Evolutionary conservation across 2,329 filamentous ascomycete genomes (phyloP), one percentile per base, ranked within the genome.

Genomic region (Thermochaetoides dissita): DNA sequence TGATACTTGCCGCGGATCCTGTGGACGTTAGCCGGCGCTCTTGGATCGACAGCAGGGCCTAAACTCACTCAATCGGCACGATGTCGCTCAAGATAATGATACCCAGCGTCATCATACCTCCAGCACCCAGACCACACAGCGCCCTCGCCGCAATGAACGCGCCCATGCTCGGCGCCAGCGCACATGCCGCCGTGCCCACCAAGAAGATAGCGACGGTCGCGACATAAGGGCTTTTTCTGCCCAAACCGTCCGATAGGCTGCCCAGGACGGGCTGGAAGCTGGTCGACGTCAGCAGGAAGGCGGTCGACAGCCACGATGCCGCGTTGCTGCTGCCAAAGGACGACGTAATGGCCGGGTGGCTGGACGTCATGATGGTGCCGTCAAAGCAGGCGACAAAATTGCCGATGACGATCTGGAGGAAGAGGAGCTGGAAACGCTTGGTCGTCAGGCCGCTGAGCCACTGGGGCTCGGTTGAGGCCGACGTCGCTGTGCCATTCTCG

Each of bases 261-360:
- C 82, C 84, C 49, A 84, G 74, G 1, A 89, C 63, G 0, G 84
- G 83, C 59, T 87, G 80, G 44, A 85, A 80, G 24, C 79, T 76
- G 1, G 83, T 87, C 4, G 76, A 83, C 0, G 84, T 86, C 33
- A 91, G 67, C 32, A 89, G 61, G 49, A 87, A 89, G 0, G 81
- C 76, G 0, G 84, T 89, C 2, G 82, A 86, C 5, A 89, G 67
- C 84, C 84, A 91, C 2, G 83, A 86, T 3, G 84, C 84, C 37
- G 76, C 76, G 58, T 89, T 86, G 30, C 82, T 83, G 38, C 81
- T 74, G 46, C 78, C 65, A 59, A 89, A 89, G 58, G 88, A 77
- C 1, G 81, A 86, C 0, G 83, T 87, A 47, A 89, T 86, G 44
- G 59, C 81, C 0, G 84, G 83, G 58, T 91, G 84, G 35, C 73